A percentile compares a stretch with the other conserved stretches of the same genome.
phyloP scores from a whole-genome alignment of 495 filamentous ascomycete genomes.

The Talaromyces wortmannii region DNA sequence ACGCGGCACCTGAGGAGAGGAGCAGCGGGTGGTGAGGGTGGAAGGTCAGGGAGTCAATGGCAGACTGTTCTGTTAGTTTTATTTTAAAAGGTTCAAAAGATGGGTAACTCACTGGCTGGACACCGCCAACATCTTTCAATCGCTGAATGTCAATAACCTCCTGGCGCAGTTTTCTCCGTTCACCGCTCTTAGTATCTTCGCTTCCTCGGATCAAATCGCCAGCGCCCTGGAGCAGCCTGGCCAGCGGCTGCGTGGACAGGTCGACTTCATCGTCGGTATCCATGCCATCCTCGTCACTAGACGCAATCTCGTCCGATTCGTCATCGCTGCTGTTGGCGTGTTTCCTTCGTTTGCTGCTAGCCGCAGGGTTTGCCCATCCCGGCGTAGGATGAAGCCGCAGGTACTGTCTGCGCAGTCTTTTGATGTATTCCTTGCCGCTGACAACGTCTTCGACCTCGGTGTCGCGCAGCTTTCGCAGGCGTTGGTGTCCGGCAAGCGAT shows the following conservation, averaged over 20 bases:
- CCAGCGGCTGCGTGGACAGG: slow-evolving; percentile 65
- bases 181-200: slow-evolving; percentile 26
- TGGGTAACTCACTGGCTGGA: slow-evolving; percentile 44
- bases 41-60: slow-evolving; percentile 75
- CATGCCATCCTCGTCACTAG: slow-evolving; percentile 27
- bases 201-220: slow-evolving; percentile 44
- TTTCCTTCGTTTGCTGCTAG: slow-evolving; percentile 42
- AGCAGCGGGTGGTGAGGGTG: slow-evolving; percentile 84
- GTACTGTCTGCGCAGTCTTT: slow-evolving; percentile 73
- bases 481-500: slow-evolving; percentile 65
- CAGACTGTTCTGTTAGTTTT: slow-evolving; percentile 8
- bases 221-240: slow-evolving; percentile 67
- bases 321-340: slow-evolving; percentile 33
- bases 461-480: slow-evolving; percentile 72
- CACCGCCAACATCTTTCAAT: slow-evolving; percentile 54
- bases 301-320: slow-evolving; percentile 31
- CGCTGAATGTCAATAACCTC: slow-evolving; percentile 83
- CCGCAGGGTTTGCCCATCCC: slow-evolving; percentile 60
- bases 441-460: slow-evolving; percentile 80
- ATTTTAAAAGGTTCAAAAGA: background rate
- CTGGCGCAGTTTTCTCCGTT: slow-evolving; percentile 64
- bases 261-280: slow-evolving; percentile 56
- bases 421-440: slow-evolving; percentile 77
- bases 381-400: slow-evolving; percentile 72
- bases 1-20: slow-evolving; percentile 78